These are phyloP conservation scores for Thozetella sp. DNA, from an alignment of 495 filamentous ascomycete genomes.

Conservation along the genomic window DNA sequence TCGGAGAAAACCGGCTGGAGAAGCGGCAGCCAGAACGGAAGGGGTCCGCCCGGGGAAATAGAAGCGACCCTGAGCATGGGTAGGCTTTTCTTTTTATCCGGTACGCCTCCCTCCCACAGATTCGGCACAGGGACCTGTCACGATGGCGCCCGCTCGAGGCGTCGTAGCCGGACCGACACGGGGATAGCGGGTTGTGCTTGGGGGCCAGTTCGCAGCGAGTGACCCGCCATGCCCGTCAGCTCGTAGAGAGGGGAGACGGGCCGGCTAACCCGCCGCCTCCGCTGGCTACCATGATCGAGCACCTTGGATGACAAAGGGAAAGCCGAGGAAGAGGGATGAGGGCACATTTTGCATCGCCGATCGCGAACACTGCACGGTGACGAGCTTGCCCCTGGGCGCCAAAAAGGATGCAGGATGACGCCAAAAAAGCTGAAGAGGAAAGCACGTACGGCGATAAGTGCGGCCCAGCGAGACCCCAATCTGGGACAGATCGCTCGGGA, in stretches of 20 bases:
- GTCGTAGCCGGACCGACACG: no score
- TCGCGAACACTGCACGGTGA: not conserved
- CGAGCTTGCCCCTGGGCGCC: not conserved
- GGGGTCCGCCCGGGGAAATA: not conserved
- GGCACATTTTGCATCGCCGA: no score
- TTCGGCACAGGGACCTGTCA: not conserved
- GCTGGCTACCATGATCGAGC: no score
- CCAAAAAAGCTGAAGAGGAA: no score
- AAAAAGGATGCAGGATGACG: not conserved
- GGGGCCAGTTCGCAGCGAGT: no score
- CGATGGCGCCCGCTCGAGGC: not conserved
- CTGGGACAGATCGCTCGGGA: not conserved
- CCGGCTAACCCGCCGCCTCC: not conserved
- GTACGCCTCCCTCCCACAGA: not conserved
- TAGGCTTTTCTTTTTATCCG: slow-evolving; percentile 1
- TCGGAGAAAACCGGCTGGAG: not conserved
- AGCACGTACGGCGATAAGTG: no score
- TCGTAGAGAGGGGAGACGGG: not conserved
- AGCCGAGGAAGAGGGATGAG: no score
- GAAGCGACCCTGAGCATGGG: not conserved
- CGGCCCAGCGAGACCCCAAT: no score
- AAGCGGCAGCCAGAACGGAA: not conserved
- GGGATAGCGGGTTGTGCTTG: no score
- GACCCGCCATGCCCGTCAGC: no score
- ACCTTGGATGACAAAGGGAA: no score